These are phyloP conservation scores for Thelephora terrestris DNA, from an alignment of 1,284 basidiomycete genomes.

Conservation along the genomic window DNA sequence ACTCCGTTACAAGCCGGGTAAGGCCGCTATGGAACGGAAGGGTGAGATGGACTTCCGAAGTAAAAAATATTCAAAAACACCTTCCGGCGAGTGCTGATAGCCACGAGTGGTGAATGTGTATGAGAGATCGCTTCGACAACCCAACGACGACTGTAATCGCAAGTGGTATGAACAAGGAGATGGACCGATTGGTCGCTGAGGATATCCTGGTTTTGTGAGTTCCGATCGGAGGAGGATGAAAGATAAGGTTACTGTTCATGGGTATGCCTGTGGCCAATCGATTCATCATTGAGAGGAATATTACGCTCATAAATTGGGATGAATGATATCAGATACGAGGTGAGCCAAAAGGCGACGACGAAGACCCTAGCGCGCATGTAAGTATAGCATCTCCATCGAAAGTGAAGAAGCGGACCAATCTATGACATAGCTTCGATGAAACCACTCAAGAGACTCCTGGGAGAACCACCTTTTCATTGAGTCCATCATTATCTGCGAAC, in stretches of 20 bases:
- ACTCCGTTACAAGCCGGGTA: constrained; percentile 38
- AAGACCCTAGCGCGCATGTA: constrained; percentile 6
- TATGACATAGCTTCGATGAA: constrained; percentile 26
- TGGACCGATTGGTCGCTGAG: constrained; percentile 33
- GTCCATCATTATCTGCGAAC: constrained; percentile 4
- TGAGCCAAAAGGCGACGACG: constrained; percentile 6
- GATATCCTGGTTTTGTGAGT: constrained; percentile 30
- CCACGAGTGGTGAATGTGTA: constrained; percentile 46
- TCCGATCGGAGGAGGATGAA: not conserved
- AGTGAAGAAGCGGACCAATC: constrained; percentile 24
- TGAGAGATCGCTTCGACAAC: constrained; percentile 30
- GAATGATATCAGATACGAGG: not conserved
- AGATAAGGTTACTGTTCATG: constrained; percentile 34
- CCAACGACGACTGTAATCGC: constrained; percentile 28
- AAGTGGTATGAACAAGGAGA: constrained; percentile 38
- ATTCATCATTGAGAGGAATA: constrained; percentile 39
- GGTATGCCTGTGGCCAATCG: constrained; percentile 42
- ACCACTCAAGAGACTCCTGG: constrained; percentile 36
- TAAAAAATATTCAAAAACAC: constrained; percentile 21
- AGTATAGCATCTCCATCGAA: not conserved
- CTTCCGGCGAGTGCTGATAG: constrained; percentile 39
- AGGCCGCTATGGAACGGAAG: constrained; percentile 28
- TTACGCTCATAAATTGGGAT: constrained; percentile 43
- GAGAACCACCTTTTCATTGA: constrained; percentile 17
- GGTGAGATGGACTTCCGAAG: not conserved